These are phyloP conservation scores for Apophysomyces trapeziformis DNA, from an alignment of 371 early-diverging fungal species.

Conservation along the genomic window DNA sequence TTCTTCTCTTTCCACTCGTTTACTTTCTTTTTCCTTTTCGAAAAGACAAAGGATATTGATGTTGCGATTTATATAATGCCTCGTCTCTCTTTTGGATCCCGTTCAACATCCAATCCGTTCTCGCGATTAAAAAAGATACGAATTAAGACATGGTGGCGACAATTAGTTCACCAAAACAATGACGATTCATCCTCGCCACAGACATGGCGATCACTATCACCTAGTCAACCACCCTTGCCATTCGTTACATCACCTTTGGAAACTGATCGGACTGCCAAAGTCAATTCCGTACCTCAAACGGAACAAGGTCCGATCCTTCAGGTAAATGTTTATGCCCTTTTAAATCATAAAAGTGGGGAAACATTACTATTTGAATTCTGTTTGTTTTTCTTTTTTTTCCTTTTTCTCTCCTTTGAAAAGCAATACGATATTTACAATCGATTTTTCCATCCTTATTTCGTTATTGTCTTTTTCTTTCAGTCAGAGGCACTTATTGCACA, in stretches of 20 bases:
- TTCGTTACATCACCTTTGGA: slow-evolving; percentile 3
- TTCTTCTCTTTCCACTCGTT: slow-evolving; percentile 10
- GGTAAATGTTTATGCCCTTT: background rate
- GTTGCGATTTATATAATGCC: slow-evolving; percentile 1
- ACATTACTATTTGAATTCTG: no score
- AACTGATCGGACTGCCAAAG: slow-evolving; percentile 2
- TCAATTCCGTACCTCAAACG: slow-evolving; percentile 8
- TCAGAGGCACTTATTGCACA: background rate
- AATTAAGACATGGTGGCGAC: slow-evolving; percentile 7
- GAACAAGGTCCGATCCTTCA: slow-evolving; percentile 8
- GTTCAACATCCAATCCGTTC: background rate
- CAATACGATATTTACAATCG: no score
- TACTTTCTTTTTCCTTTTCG: background rate
- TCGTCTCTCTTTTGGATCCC: slow-evolving; percentile 1
- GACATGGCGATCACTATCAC: slow-evolving; percentile 5
- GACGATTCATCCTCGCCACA: background rate
- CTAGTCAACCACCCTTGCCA: slow-evolving; percentile 7
- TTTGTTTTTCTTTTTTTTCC: no score
- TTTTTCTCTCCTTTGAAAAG: no score
- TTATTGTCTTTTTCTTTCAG: no score
- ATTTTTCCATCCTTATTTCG: no score
- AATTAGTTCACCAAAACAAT: background rate
- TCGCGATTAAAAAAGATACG: slow-evolving; percentile 1
- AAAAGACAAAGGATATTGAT: background rate
- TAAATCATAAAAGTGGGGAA: no score